phyloP scores from a whole-genome alignment of 225 moss, liverwort and hornwort genomes.

The Pseudisothecium myosuroides region DNA sequence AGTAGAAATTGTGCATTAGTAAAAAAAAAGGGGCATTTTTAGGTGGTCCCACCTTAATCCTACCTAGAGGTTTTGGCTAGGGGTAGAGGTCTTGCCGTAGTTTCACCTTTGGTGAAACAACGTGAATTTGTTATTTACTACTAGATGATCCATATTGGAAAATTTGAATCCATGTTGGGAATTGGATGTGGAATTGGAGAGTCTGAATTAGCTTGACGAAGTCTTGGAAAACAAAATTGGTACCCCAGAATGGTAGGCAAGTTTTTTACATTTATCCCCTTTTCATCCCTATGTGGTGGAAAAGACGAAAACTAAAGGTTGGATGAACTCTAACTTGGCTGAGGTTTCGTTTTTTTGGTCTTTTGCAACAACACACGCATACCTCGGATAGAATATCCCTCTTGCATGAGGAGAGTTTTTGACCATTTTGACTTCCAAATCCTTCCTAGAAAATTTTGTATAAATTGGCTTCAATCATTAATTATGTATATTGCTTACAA shows the following conservation, averaged over 20 bases:
- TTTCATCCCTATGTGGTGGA: neutral
- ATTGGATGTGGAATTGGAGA: neutral
- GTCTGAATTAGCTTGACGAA: neutral
- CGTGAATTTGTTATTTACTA: neutral
- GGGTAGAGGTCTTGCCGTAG: rapidly evolving
- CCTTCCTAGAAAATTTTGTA: neutral
- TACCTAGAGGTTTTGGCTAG: rapidly evolving
- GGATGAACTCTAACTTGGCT: no score
- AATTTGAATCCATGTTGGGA: neutral
- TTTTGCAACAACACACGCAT: neutral
- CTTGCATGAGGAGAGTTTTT: neutral
- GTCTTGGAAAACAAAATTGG: rapidly evolving
- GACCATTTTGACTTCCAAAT: neutral
- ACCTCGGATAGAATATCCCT: neutral
- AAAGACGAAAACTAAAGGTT: neutral
- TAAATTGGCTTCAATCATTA: neutral
- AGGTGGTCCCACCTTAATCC: rapidly evolving
- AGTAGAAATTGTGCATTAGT: no score
- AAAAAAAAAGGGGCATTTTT: neutral
- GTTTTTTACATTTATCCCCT: neutral
- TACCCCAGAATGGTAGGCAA: neutral
- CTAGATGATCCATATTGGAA: neutral
- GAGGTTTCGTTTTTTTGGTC: neutral
- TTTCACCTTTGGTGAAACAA: neutral
- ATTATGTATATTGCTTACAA: neutral